These are phyloP conservation scores for Auriscalpium orientale DNA, from an alignment of 768 basidiomycete species.

Conservation along the genomic window DNA sequence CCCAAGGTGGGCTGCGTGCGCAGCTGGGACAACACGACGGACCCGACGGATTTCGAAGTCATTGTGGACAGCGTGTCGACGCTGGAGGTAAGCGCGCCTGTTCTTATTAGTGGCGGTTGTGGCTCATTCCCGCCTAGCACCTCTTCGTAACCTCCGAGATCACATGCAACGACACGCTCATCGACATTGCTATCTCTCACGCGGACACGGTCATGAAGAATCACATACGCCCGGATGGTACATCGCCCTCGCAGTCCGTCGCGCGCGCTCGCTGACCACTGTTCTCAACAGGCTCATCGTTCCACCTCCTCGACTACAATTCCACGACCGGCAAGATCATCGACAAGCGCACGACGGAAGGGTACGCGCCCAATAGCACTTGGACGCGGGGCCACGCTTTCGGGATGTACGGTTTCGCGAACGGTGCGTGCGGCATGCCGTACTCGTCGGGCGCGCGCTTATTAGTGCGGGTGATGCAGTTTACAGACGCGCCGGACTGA, in stretches of 20 bases:
- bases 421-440: conserved; percentile 35
- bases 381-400: conserved; percentile 69
- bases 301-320: conserved; percentile 59
- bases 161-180: conserved; percentile 49
- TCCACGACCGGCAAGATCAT: conserved; percentile 55
- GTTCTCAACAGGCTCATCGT: conserved; percentile 8
- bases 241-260: conserved; percentile 4
- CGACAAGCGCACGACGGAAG: conserved; percentile 49
- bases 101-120: background rate
- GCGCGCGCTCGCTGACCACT: background rate
- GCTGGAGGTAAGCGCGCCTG: conserved; percentile 26
- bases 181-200: conserved; percentile 52
- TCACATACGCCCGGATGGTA: conserved; percentile 55
- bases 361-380: conserved; percentile 53
- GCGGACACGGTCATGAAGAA: conserved; percentile 59
- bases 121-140: conserved; percentile 21
- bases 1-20: conserved; percentile 57
- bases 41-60: conserved; percentile 56
- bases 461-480: conserved; percentile 29
- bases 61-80: conserved; percentile 80
- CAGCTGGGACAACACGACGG: conserved; percentile 46
- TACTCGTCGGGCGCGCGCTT: too few species aligned
- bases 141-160: conserved; percentile 27
- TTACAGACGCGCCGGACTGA: conserved; percentile 45
- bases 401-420: conserved; percentile 62